Conservation (phyloP, 352 stramenopile genomes). For the Blastocystis sp. region DNA sequence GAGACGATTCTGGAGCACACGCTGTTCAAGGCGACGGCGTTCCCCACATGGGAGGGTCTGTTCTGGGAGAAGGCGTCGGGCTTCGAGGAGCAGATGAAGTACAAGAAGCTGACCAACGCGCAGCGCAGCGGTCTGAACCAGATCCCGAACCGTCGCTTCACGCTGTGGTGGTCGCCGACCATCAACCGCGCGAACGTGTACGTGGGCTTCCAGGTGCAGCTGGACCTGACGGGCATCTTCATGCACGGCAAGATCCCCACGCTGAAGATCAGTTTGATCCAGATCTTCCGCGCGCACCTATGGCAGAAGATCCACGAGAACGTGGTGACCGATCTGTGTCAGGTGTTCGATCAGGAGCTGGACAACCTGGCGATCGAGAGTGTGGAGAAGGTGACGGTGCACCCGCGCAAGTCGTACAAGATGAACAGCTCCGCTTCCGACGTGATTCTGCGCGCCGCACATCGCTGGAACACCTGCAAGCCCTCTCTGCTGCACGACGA, state of each 20-base stretch:
- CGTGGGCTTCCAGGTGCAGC: conserved; percentile 98
- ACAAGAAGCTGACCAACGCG: conserved; percentile 99
- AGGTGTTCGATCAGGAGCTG: conserved; percentile 98
- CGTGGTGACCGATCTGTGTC: conserved; percentile 77
- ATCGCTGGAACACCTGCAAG: conserved; percentile 93
- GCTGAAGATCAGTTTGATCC: conserved; percentile 94
- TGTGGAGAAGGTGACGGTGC: conserved; percentile 99
- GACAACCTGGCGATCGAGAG: conserved; percentile 98
- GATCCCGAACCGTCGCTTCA: conserved; percentile 99
- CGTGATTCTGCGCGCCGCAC: conserved; percentile 94
- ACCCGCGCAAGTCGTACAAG: conserved; percentile 99
- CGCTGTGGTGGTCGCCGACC: conserved; percentile 98
- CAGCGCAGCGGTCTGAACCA: conserved; percentile 98
- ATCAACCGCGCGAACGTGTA: conserved; percentile 99
- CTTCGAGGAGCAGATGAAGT: conserved; percentile 91
- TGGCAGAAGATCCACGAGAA: conserved; percentile 99
- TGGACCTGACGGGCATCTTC: conserved; percentile 99
- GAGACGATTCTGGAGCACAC: conserved; percentile 99
- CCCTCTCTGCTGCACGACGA: conserved; percentile 86
- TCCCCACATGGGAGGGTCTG: conserved; percentile 98
- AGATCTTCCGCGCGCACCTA: conserved; percentile 95
- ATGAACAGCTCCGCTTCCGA: conserved; percentile 99
- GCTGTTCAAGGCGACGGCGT: conserved; percentile 99
- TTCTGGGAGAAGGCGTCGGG: conserved; percentile 99
- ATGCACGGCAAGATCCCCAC: conserved; percentile 99